Percentiles rank a stretch among this genome's conserved stretches.
Conservation (phyloP, 2,329 filamentous ascomycete species). For the Albophoma yamanashiensis region DNA sequence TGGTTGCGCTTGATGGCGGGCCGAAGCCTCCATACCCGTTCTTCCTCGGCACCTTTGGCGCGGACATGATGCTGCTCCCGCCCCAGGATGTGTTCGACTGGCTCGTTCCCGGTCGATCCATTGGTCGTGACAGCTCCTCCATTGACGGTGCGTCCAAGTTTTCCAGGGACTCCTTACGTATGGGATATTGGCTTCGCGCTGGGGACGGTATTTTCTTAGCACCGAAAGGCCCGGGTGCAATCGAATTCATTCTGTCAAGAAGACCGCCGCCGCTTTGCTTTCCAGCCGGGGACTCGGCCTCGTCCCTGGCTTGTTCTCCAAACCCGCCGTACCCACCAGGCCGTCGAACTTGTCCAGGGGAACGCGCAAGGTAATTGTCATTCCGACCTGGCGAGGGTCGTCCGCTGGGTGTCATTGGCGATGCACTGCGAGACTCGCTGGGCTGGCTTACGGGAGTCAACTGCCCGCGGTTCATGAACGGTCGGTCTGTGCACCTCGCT, state of each 20-base stretch:
- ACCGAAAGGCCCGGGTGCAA: conserved; percentile 58
- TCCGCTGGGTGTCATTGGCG: conserved; percentile 47
- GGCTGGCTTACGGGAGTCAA: conserved; percentile 54
- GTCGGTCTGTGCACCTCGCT: not conserved
- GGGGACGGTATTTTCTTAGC: conserved; percentile 25
- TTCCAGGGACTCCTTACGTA: conserved; percentile 16
- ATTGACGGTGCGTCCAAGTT: conserved; percentile 4
- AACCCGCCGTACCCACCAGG: conserved; percentile 41
- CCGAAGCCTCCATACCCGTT: conserved; percentile 51
- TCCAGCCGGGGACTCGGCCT: not conserved
- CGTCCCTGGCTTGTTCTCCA: conserved; percentile 1
- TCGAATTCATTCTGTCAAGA: conserved; percentile 52
- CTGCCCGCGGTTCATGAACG: conserved; percentile 42
- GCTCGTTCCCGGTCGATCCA: conserved; percentile 7
- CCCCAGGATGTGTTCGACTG: conserved; percentile 7
- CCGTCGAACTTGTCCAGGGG: conserved; percentile 9
- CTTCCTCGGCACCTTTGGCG: conserved; percentile 31
- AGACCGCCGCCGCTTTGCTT: conserved; percentile 21
- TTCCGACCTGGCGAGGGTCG: conserved; percentile 29
- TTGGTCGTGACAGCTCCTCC: conserved; percentile 1
- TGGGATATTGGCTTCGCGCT: conserved; percentile 22
- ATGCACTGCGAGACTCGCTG: conserved; percentile 48
- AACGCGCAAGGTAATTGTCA: conserved; percentile 34
- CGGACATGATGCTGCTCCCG: conserved; percentile 17
- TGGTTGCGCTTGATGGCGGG: conserved; percentile 27